Evolutionary conservation across 192 early-diverging fungal genomes (phyloP), one percentile per base, ranked within the genome.

Genomic region (Funneliformis geosporum): DNA sequence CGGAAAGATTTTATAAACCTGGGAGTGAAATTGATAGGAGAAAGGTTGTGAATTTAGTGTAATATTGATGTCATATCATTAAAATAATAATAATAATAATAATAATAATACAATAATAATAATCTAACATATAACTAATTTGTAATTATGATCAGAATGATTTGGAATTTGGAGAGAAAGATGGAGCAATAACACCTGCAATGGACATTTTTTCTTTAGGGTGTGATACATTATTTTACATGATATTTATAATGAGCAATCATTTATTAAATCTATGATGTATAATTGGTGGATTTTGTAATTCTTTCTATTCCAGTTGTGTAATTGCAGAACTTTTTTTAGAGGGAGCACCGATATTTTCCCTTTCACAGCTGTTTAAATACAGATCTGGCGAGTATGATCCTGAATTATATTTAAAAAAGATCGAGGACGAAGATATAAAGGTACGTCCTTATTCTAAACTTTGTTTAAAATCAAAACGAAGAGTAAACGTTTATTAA

Each of bases 121-220:
- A n/a, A n/a, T n/a, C n/a, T n/a, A n/a, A n/a, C n/a, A 28, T 62
- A 8, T 47, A 25, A 46, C 47, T 42, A 25, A 43, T 60, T 39
- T 46, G 11, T 55, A 33, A 60, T 27, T 60, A 60, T 60, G 6
- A 21, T 39, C 70, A 86, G 85, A 83, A 50, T 73, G 73, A 83
- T 25, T 44, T 83, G 43, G 76, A 75, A 50, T 82, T 73, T 75
- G 80, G 64, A 47, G 80, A 83, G 40, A 76, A 81, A 39, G 72
- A 81, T 28, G 73, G 80, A 74, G 90, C 87, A 70, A 73, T 95
- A 18, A 93, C 87, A 42, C 85, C 92, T 14, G 92, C 90, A 9
- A 99, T 99, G 97, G 97, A 99, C 78, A 90, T 99, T 21, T 99
- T 99, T 83, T 94, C 95, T 2, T 82, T 95, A 9, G 97, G 97